Conservation (phyloP, 1,139 yeast genomes). For the Pichia sp. region DNA sequence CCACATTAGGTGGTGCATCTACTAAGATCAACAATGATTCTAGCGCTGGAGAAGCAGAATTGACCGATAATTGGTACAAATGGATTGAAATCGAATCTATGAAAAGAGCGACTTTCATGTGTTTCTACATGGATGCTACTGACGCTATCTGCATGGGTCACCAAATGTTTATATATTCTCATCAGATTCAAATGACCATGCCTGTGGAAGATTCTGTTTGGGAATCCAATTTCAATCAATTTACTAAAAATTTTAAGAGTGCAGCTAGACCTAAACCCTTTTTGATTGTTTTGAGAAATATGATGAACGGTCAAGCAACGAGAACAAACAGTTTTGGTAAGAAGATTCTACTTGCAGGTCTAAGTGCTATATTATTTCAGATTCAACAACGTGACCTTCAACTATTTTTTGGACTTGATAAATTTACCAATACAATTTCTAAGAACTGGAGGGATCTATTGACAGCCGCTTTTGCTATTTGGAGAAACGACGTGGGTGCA, state of each 20-base stretch:
- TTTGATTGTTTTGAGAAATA: constrained; percentile 46
- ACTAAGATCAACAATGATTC: constrained; percentile 16
- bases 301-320: constrained; percentile 47
- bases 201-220: constrained; percentile 79
- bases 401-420: constrained; percentile 27
- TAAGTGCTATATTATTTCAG: constrained; percentile 62
- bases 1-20: constrained; percentile 52
- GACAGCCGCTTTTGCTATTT: constrained; percentile 47
- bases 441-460: constrained; percentile 51
- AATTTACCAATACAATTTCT: constrained; percentile 34
- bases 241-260: constrained; percentile 16
- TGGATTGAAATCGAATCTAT: constrained; percentile 66
- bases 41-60: constrained; percentile 13
- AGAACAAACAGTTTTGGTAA: constrained; percentile 41
- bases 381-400: constrained; percentile 70
- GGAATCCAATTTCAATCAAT: constrained; percentile 37
- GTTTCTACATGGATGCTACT: constrained; percentile 70
- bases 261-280: constrained; percentile 33
- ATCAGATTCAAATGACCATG: constrained; percentile 64
- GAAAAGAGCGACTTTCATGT: constrained; percentile 72
- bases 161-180: constrained; percentile 60
- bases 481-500: constrained; percentile 30
- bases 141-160: constrained; percentile 83
- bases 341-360: constrained; percentile 61
- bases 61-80: constrained; percentile 26